Conservation (phyloP, 345 rosid species). For the Sisymbrium irio region DNA sequence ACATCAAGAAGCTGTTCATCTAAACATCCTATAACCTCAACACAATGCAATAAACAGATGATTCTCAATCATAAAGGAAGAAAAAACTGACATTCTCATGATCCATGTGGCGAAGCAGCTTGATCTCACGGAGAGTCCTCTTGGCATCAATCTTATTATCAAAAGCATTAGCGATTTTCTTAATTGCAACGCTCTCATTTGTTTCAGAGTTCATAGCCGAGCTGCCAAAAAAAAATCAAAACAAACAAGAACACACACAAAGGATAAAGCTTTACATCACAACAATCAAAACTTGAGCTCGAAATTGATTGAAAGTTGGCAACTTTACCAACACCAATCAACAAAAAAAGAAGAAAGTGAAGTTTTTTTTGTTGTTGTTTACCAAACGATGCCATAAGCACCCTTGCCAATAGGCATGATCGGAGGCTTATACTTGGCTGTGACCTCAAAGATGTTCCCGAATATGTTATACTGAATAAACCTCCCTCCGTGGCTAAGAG, state of each 20-base stretch:
- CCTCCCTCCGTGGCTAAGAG: slow-evolving; percentile 86
- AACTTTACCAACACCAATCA: slow-evolving; percentile 28
- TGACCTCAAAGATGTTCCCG: slow-evolving; percentile 96
- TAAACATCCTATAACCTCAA: slow-evolving; percentile 2
- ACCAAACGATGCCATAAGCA: slow-evolving; percentile 99
- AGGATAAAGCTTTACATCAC: slow-evolving; percentile 2
- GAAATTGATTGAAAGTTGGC: background rate
- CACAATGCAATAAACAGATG: background rate
- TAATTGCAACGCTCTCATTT: slow-evolving; percentile 79
- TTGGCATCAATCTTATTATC: slow-evolving; percentile 97
- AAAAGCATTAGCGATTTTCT: slow-evolving; percentile 98
- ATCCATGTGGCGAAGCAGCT: slow-evolving; percentile 99
- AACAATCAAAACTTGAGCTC: background rate
- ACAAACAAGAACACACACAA: background rate
- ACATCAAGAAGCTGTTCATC: background rate
- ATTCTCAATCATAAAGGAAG: background rate
- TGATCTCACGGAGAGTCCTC: slow-evolving; percentile 99
- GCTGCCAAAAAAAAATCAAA: slow-evolving; percentile 33
- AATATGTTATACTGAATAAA: slow-evolving; percentile 96
- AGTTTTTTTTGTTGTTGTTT: too few relatives aligned
- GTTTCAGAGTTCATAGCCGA: slow-evolving; percentile 94
- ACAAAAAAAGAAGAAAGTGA: too few relatives aligned
- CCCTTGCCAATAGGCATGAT: slow-evolving; percentile 99
- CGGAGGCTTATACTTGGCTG: slow-evolving; percentile 95
- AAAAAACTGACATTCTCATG: slow-evolving; percentile 79